phyloP scores from a whole-genome alignment of 768 basidiomycete species.

The Auriscalpium orientale region DNA sequence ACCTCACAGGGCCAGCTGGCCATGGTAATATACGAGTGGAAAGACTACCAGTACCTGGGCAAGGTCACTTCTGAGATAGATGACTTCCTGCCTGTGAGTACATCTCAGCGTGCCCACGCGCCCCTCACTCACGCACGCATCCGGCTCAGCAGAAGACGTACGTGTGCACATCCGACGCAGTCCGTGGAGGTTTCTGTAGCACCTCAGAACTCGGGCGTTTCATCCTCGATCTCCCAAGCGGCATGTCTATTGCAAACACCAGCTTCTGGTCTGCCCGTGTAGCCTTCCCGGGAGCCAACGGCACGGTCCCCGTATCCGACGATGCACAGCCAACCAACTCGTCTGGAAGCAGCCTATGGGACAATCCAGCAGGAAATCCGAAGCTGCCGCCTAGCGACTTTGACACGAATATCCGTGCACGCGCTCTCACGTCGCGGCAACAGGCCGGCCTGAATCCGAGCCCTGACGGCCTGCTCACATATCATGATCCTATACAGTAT shows the following conservation, averaged over 20 bases:
- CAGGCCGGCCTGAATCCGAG: slow-evolving; percentile 35
- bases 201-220: slow-evolving; percentile 75
- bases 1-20: slow-evolving; percentile 82
- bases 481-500: slow-evolving; percentile 74
- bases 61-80: slow-evolving; percentile 47
- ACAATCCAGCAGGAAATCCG: slow-evolving; percentile 55
- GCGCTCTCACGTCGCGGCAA: slow-evolving; percentile 13
- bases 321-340: slow-evolving; percentile 15
- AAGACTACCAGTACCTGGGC: slow-evolving; percentile 79
- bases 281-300: slow-evolving; percentile 37
- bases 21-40: slow-evolving; percentile 95
- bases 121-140: slow-evolving; percentile 12
- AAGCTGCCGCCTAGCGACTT: slow-evolving; percentile 40
- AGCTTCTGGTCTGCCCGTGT: slow-evolving; percentile 87
- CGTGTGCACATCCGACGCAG: slow-evolving; percentile 81
- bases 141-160: slow-evolving; percentile 72
- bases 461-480: slow-evolving; percentile 43
- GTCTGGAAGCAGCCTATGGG: slow-evolving; percentile 38
- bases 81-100: slow-evolving; percentile 58
- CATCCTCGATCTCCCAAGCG: slow-evolving; percentile 69
- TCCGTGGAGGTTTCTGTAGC: slow-evolving; percentile 64
- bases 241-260: slow-evolving; percentile 57
- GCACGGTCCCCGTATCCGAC: slow-evolving; percentile 14
- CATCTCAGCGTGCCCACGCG: not conserved
- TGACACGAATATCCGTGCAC: slow-evolving; percentile 20